phyloP scores from a whole-genome alignment of 163 green algal genomes.

The Chlamydomonas reinhardtii region DNA sequence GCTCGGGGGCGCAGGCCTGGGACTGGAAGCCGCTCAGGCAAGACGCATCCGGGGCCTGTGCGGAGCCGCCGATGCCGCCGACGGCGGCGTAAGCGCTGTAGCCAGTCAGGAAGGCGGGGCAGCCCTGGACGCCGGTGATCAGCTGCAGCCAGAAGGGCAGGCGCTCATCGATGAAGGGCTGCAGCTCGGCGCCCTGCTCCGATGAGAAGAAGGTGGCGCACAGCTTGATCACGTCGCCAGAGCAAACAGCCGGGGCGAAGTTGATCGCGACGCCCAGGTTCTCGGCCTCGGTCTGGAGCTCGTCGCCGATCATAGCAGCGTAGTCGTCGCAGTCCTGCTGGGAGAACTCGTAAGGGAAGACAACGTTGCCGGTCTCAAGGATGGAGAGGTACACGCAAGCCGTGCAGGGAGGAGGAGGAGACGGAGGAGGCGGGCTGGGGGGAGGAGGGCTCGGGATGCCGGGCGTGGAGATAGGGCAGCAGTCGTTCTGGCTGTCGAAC shows the following conservation, averaged over 20 bases:
- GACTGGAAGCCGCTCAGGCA: neutral
- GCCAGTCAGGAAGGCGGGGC: slow-evolving; percentile 1
- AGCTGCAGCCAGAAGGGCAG: neutral
- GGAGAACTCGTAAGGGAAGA: neutral
- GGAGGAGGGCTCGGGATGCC: neutral
- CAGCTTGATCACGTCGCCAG: neutral
- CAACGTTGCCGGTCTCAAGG: neutral
- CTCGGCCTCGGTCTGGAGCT: neutral
- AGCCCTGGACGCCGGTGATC: neutral
- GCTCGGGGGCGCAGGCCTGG: neutral
- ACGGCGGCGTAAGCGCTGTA: neutral
- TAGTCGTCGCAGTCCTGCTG: neutral
- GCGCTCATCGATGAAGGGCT: neutral
- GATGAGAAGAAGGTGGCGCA: slow-evolving; percentile 6
- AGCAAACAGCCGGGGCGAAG: neutral
- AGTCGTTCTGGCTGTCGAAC: neutral
- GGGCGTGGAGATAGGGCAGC: neutral
- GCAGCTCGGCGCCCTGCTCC: neutral
- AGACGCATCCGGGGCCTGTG: neutral
- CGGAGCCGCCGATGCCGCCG: neutral
- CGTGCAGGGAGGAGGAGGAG: neutral
- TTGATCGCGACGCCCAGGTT: neutral
- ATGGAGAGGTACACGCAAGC: slow-evolving; percentile 16
- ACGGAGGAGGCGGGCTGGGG: neutral
- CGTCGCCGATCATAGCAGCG: neutral